A percentile compares a stretch with the other conserved stretches of the same genome.
These are phyloP conservation scores for Sporisorium exsertum DNA, from an alignment of 1,284 basidiomycete species.

Conservation along the genomic window DNA sequence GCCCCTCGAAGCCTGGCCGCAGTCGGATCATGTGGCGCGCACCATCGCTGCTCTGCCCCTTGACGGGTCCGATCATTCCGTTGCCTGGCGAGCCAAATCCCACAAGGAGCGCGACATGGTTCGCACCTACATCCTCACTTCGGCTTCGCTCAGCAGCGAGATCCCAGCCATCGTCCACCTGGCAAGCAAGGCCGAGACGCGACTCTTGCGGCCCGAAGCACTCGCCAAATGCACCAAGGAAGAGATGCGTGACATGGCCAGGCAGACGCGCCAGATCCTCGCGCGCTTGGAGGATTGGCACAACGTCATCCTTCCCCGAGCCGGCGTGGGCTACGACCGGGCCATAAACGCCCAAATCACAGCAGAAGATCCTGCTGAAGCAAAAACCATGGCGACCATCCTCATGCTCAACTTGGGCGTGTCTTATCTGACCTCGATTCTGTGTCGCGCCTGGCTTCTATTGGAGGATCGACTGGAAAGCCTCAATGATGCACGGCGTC, in stretches of 20 bases:
- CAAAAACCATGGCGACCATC: constrained; percentile 18
- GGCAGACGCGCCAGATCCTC: constrained; percentile 23
- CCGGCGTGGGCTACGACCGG: constrained; percentile 15
- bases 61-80: not conserved
- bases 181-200: constrained; percentile 17
- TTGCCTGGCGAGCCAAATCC: constrained; percentile 15
- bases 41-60: constrained; percentile 7
- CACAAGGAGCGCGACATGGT: constrained; percentile 16
- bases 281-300: constrained; percentile 31
- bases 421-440: constrained; percentile 31
- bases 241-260: constrained; percentile 33
- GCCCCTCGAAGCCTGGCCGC: constrained; percentile 21
- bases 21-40: constrained; percentile 7
- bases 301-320: constrained; percentile 9
- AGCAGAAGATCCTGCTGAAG: constrained; percentile 8
- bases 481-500: constrained; percentile 10
- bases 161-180: constrained; percentile 23
- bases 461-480: constrained; percentile 33
- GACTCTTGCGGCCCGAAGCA: constrained; percentile 21
- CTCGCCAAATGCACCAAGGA: constrained; percentile 28
- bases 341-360: constrained; percentile 15
- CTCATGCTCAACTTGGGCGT: constrained; percentile 35
- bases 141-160: constrained; percentile 11
- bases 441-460: constrained; percentile 32
- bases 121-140: constrained; percentile 8